These are phyloP conservation scores for Wickerhamiella azymoides DNA, from an alignment of 805 yeast species.

Conservation along the genomic window DNA sequence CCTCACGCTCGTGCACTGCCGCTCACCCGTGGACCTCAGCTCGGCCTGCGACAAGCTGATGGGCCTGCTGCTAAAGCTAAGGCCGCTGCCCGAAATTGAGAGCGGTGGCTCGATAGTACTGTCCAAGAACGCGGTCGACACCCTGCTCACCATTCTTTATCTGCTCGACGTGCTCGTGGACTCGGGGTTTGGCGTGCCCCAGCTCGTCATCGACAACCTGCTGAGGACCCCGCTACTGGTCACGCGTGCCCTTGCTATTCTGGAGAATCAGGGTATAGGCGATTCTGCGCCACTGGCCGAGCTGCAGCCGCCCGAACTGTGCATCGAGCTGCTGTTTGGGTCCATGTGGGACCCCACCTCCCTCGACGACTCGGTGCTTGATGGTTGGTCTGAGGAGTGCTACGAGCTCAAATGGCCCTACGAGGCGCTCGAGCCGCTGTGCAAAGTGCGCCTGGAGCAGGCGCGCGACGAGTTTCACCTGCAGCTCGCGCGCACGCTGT, in stretches of 20 bases:
- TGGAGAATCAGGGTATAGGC: neutral
- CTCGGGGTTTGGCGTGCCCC: neutral
- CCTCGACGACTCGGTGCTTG: neutral
- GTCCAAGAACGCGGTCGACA: neutral
- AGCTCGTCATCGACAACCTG: neutral
- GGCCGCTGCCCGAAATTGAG: neutral
- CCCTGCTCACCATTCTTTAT: neutral
- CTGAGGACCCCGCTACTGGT: neutral
- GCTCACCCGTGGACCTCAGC: neutral
- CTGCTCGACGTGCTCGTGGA: neutral
- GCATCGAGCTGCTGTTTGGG: conserved; percentile 3
- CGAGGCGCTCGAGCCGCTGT: neutral
- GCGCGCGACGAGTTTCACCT: neutral
- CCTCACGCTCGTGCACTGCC: neutral
- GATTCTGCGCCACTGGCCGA: neutral
- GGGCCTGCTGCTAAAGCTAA: neutral
- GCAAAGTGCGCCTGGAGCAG: neutral
- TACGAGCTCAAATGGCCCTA: neutral
- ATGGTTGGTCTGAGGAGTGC: neutral
- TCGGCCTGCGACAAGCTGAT: neutral
- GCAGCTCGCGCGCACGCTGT: neutral
- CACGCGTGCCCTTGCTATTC: neutral
- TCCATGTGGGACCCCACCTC: neutral
- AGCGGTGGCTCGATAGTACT: neutral
- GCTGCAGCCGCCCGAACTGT: neutral